Evolutionary conservation across 768 basidiomycete genomes (phyloP).

Genomic region (Lactifluus subvellereus): DNA sequence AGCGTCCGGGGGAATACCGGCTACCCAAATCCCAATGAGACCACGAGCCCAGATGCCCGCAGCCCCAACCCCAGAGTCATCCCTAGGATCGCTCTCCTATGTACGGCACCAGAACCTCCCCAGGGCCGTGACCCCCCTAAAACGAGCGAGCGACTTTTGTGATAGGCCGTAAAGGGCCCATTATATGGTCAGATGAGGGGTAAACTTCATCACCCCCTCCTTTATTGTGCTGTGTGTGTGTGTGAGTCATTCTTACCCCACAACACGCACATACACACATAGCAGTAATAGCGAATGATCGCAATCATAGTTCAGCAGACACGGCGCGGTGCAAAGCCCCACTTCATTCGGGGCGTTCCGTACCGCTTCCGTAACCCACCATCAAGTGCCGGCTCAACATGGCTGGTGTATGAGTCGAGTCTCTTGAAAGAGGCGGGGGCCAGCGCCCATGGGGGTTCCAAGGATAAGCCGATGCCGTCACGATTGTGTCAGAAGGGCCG

Average conservation of each 20-base stretch:
- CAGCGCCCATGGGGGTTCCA: neutral
- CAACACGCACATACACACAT: neutral
- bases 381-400: too few relatives aligned
- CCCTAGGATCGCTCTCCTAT: neutral
- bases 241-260: too few relatives aligned
- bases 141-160: neutral
- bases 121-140: neutral
- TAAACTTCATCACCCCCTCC: too few relatives aligned
- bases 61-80: too few relatives aligned
- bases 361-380: neutral
- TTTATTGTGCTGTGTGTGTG: too few relatives aligned
- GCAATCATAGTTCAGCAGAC: neutral
- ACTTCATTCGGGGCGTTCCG: neutral
- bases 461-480: neutral
- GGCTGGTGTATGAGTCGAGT: too few relatives aligned
- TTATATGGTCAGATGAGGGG: neutral
- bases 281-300: neutral
- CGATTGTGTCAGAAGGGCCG: neutral
- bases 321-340: too few relatives aligned
- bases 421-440: too few relatives aligned
- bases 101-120: neutral
- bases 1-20: too few relatives aligned
- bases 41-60: too few relatives aligned
- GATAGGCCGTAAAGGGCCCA: neutral
- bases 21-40: too few relatives aligned